A percentile compares a stretch with the other conserved stretches of the same genome.
Conservation (phyloP, 2,329 filamentous ascomycete species). For the Polychaeton citri region DNA sequence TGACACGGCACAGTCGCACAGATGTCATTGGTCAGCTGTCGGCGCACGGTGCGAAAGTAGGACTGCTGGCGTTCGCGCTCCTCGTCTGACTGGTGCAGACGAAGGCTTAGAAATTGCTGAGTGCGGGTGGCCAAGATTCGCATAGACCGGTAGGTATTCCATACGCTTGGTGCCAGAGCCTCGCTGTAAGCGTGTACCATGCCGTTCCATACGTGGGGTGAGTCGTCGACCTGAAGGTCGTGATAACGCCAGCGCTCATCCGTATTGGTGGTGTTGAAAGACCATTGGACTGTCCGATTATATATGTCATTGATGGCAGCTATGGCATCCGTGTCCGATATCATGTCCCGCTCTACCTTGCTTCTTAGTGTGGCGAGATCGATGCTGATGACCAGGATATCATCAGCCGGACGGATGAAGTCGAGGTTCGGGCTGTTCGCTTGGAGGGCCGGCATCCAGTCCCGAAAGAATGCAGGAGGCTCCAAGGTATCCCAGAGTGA, state of each 20-base stretch:
- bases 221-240: conserved; percentile 15
- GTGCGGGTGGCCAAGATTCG: conserved; percentile 18
- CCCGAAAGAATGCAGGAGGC: conserved; percentile 15
- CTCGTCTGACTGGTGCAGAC: conserved; percentile 5
- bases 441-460: conserved; percentile 15
- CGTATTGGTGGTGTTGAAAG: too few species aligned
- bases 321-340: conserved; percentile 12
- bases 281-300: conserved; percentile 15
- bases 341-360: conserved; percentile 6
- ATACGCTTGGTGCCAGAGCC: conserved; percentile 9
- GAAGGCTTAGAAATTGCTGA: conserved; percentile 13
- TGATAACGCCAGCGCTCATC: conserved; percentile 15
- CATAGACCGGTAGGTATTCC: conserved; percentile 15
- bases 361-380: conserved; percentile 13
- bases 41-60: conserved; percentile 14
- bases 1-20: conserved; percentile 13
- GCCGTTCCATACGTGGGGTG: conserved; percentile 18
- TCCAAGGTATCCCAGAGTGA: conserved; percentile 18
- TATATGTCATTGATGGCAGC: conserved; percentile 11
- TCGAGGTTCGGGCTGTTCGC: conserved; percentile 3
- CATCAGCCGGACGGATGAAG: conserved; percentile 10
- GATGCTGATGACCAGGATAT: conserved; percentile 11
- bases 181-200: conserved; percentile 13
- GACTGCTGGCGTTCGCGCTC: conserved; percentile 6
- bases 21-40: conserved; percentile 19